phyloP scores from a whole-genome alignment of 768 basidiomycete species.

The Calvatia gigantea region DNA sequence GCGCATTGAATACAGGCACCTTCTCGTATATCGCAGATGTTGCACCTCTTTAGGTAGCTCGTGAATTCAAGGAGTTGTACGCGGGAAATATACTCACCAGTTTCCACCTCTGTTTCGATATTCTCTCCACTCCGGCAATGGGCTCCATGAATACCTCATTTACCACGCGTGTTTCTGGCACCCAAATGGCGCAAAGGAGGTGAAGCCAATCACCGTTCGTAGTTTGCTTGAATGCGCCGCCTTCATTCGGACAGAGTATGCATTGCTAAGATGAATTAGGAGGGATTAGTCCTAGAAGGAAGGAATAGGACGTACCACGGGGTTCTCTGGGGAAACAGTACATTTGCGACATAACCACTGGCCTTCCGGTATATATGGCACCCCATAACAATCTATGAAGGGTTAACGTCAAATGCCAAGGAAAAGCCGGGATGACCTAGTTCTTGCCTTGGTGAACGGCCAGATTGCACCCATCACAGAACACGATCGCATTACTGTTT shows the following conservation, averaged over 20 bases:
- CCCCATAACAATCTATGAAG: conserved; percentile 92
- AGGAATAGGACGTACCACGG: conserved; percentile 64
- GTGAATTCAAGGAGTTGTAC: not conserved
- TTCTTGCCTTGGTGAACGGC: conserved; percentile 96
- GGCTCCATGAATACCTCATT: conserved; percentile 99
- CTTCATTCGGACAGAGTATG: conserved; percentile 94
- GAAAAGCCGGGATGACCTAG: not conserved
- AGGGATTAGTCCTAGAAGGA: not conserved
- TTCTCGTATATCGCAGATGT: conserved; percentile 39
- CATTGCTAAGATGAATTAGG: conserved; percentile 59
- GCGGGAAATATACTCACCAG: conserved; percentile 52
- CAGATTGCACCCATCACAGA: conserved; percentile 98
- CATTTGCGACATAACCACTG: conserved; percentile 99
- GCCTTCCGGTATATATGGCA: conserved; percentile 98
- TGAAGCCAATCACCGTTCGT: conserved; percentile 92
- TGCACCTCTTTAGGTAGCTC: conserved; percentile 38
- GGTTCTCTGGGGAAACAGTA: conserved; percentile 94
- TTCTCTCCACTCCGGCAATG: conserved; percentile 82
- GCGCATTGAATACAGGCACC: conserved; percentile 98
- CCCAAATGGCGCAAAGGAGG: conserved; percentile 95
- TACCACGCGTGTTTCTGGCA: conserved; percentile 88
- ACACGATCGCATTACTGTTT: conserved; percentile 98
- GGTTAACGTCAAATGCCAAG: not conserved
- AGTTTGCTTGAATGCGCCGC: conserved; percentile 98
- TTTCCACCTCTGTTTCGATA: conserved; percentile 92